Evolutionary conservation across 192 early-diverging fungal genomes (phyloP).

Genomic region (Helicostylum pulchrum): DNA sequence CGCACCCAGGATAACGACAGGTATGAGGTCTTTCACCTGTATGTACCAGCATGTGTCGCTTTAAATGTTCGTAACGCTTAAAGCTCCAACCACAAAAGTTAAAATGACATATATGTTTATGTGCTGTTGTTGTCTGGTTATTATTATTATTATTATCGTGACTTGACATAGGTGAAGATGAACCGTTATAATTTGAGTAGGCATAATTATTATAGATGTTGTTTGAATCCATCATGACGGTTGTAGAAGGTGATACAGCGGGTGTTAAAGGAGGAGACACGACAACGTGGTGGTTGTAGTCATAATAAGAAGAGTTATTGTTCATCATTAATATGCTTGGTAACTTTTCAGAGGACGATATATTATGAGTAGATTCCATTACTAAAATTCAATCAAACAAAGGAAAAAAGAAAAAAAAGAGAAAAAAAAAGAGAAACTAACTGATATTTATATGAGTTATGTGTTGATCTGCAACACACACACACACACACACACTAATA

Average conservation of each 20-base stretch:
- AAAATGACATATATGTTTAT: constrained; percentile 44
- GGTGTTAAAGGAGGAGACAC: constrained; percentile 23
- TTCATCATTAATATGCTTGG: too few relatives aligned
- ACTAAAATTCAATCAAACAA: too few relatives aligned
- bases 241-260: constrained; percentile 9
- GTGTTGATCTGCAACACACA: too few relatives aligned
- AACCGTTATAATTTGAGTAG: neutral
- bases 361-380: too few relatives aligned
- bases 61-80: constrained; percentile 80
- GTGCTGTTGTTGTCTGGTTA: constrained; percentile 6
- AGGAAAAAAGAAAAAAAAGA: too few relatives aligned
- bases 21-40: constrained; percentile 69
- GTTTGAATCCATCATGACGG: neutral
- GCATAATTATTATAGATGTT: neutral
- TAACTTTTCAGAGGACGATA: too few relatives aligned
- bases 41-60: constrained; percentile 75
- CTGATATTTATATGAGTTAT: too few relatives aligned
- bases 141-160: neutral
- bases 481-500: too few relatives aligned
- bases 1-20: constrained; percentile 68
- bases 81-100: constrained; percentile 56
- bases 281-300: neutral
- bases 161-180: neutral
- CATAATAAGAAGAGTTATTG: neutral
- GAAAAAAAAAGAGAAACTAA: too few relatives aligned